A percentile compares a stretch with the other conserved stretches of the same genome.
Conservation (phyloP, 345 rosid species). For the Clarkia xantiana region DNA sequence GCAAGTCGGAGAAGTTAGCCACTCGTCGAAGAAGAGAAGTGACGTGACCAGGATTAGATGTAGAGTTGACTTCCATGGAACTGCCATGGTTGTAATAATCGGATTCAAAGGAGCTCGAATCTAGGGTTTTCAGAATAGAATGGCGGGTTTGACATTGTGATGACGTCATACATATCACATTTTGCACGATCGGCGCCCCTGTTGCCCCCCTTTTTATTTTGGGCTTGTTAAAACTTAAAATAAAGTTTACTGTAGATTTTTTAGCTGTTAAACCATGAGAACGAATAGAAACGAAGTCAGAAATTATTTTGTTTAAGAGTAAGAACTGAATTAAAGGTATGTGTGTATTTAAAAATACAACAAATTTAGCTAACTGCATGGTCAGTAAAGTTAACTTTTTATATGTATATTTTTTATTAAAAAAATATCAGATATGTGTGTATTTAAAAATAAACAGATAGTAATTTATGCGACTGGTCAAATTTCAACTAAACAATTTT, state of each 20-base stretch:
- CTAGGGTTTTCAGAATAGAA: constrained; percentile 11
- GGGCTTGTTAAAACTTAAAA: too few species aligned
- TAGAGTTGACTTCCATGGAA: constrained; percentile 18
- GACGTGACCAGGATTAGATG: constrained; percentile 18
- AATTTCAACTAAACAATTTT: too few species aligned
- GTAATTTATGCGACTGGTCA: too few species aligned
- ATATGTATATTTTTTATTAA: background rate
- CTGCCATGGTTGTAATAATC: constrained; percentile 7
- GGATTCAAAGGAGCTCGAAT: constrained; percentile 1
- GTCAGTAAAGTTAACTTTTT: background rate
- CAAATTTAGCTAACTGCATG: too few species aligned
- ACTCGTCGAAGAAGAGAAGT: constrained; percentile 23
- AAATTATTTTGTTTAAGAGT: too few species aligned
- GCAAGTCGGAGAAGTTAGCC: constrained; percentile 40
- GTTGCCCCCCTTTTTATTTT: background rate
- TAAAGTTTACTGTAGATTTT: too few species aligned
- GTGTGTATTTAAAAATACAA: too few species aligned
- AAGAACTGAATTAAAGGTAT: too few species aligned
- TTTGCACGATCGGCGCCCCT: background rate
- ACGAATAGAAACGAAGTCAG: too few species aligned
- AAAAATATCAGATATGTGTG: background rate
- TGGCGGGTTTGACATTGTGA: too few species aligned
- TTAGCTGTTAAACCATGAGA: too few species aligned
- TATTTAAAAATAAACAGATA: too few species aligned
- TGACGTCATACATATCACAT: background rate